Percentiles rank a stretch among this genome's conserved stretches.
Evolutionary conservation across 495 filamentous ascomycete genomes (phyloP).

Genomic region (Penicillium roqueforti): DNA sequence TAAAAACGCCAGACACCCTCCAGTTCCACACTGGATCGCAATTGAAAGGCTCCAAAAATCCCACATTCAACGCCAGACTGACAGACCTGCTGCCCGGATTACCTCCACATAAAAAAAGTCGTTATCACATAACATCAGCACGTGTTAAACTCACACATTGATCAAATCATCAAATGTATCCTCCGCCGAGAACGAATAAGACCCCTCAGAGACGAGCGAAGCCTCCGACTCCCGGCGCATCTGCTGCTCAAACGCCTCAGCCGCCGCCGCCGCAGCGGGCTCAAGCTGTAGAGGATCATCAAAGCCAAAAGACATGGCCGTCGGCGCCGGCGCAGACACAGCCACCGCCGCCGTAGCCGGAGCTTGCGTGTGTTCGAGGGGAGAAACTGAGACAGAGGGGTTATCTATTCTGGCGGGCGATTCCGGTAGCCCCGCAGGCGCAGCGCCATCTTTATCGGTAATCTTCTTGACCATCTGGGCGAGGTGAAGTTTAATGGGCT

Average conservation of each 20-base stretch:
- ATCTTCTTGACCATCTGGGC: slow-evolving; percentile 43
- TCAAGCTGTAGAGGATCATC: slow-evolving; percentile 34
- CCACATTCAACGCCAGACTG: slow-evolving; percentile 7
- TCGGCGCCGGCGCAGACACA: slow-evolving; percentile 4
- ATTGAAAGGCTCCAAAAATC: neutral
- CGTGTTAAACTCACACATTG: slow-evolving; percentile 20
- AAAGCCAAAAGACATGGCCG: slow-evolving; percentile 34
- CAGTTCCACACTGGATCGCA: slow-evolving; percentile 19
- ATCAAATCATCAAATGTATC: slow-evolving; percentile 35
- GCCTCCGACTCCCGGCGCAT: slow-evolving; percentile 31
- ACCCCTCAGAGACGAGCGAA: slow-evolving; percentile 26
- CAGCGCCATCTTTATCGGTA: slow-evolving; percentile 21
- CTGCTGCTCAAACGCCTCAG: slow-evolving; percentile 26
- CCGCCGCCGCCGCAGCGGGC: slow-evolving; percentile 14
- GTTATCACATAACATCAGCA: neutral
- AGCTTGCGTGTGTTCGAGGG: slow-evolving; percentile 5
- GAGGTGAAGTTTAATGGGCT: slow-evolving; percentile 49
- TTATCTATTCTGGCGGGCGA: slow-evolving; percentile 8
- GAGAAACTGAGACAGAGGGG: slow-evolving; percentile 10
- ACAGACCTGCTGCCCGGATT: slow-evolving; percentile 3
- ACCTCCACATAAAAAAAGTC: slow-evolving; percentile 1
- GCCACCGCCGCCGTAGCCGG: slow-evolving; percentile 1
- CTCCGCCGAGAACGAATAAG: slow-evolving; percentile 32
- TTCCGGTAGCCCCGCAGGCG: neutral
- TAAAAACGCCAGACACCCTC: slow-evolving; percentile 21